These are phyloP conservation scores for Prunus mongolica DNA, from an alignment of 306 rosid species.

Conservation along the genomic window DNA sequence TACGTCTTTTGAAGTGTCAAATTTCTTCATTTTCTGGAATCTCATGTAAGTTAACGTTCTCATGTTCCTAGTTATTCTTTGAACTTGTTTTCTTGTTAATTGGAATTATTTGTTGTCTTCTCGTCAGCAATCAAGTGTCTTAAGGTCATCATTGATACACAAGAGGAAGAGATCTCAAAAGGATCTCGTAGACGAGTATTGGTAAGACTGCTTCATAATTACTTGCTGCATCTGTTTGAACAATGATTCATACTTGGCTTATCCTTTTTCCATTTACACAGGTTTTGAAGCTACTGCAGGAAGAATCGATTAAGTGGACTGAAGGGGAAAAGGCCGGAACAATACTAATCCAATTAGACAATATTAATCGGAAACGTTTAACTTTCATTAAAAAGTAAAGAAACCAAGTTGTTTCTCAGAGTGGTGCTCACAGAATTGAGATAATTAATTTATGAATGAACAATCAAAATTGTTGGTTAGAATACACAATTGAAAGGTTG, in stretches of 20 bases:
- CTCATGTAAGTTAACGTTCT: conserved; percentile 43
- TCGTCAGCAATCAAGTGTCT: conserved; percentile 62
- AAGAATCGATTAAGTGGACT: conserved; percentile 65
- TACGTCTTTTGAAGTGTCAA: conserved; percentile 56
- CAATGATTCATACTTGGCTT: background rate
- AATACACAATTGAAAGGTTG: background rate
- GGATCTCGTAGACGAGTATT: conserved; percentile 39
- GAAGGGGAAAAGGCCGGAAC: conserved; percentile 58
- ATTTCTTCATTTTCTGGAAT: conserved; percentile 66
- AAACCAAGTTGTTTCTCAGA: background rate
- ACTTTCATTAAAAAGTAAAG: conserved; percentile 39
- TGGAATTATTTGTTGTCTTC: conserved; percentile 16
- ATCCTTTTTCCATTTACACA: conserved; percentile 15
- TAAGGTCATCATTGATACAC: conserved; percentile 56
- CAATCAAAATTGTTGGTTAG: background rate
- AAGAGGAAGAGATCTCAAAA: conserved; percentile 44
- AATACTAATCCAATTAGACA: conserved; percentile 48
- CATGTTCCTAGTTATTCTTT: background rate
- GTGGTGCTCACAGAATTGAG: background rate
- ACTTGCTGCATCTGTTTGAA: background rate
- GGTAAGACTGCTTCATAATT: conserved; percentile 38
- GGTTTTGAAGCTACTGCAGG: conserved; percentile 62
- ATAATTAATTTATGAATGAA: background rate
- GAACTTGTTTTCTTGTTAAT: background rate
- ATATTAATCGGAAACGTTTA: conserved; percentile 37